Evolutionary conservation across 306 rosid species (phyloP).

Genomic region (Luffa acutangula): DNA sequence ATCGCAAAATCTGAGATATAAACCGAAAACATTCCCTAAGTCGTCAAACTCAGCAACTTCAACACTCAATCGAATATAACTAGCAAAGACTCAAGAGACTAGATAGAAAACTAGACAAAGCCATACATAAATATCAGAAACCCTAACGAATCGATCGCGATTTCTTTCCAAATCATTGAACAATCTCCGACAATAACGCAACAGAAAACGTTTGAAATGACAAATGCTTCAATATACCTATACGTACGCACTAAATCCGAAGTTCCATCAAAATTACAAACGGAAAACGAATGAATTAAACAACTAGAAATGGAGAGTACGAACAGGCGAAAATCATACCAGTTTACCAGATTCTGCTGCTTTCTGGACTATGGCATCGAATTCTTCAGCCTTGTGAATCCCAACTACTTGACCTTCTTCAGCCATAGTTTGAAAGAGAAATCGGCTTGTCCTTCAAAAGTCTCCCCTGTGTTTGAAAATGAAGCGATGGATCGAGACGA

Average conservation of each 20-base stretch:
- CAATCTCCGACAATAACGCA: not conserved
- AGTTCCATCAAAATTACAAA: not conserved
- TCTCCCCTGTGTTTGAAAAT: not conserved
- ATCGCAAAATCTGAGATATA: not conserved
- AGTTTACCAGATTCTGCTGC: conserved; percentile 27
- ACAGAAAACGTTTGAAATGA: not conserved
- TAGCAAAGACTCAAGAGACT: not conserved
- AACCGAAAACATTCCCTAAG: not conserved
- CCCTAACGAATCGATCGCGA: not conserved
- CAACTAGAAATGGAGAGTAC: not conserved
- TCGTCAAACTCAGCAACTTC: not conserved
- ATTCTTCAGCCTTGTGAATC: conserved; percentile 19
- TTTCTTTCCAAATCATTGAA: not conserved
- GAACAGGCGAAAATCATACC: conserved; percentile 9
- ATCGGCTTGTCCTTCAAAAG: not conserved
- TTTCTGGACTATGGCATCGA: conserved; percentile 18
- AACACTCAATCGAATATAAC: not conserved
- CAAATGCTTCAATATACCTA: not conserved
- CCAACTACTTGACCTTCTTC: conserved; percentile 34
- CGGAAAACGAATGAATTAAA: not conserved
- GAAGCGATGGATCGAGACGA: not conserved
- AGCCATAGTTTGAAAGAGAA: conserved; percentile 3
- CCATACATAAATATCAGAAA: not conserved
- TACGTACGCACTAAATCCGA: not conserved
- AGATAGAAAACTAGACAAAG: not conserved